These are phyloP conservation scores for Batkoa obscura DNA, from an alignment of 371 early-diverging fungal genomes.

Conservation along the genomic window DNA sequence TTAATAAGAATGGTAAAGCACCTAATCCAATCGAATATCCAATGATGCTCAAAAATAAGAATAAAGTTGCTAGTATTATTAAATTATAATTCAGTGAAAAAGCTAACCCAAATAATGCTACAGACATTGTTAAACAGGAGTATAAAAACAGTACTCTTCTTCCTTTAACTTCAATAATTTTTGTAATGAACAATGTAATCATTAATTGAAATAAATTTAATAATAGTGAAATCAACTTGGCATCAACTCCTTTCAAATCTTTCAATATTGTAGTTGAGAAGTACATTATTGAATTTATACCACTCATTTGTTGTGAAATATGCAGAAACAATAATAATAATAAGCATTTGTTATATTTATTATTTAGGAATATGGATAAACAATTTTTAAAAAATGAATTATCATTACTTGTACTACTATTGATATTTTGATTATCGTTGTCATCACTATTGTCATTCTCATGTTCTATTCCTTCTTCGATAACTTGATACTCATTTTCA, in stretches of 20 bases:
- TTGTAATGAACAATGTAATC: slow-evolving; percentile 45
- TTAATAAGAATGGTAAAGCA: slow-evolving; percentile 70
- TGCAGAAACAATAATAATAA: slow-evolving; percentile 13
- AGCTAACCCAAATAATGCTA: slow-evolving; percentile 30
- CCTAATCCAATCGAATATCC: slow-evolving; percentile 81
- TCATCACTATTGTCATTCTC: slow-evolving; percentile 31
- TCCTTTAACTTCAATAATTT: slow-evolving; percentile 62
- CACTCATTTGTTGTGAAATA: slow-evolving; percentile 66
- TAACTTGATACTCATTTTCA: slow-evolving; percentile 26
- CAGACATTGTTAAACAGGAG: slow-evolving; percentile 39
- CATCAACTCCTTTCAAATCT: slow-evolving; percentile 34
- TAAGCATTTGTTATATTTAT: neutral
- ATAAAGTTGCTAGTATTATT: slow-evolving; percentile 31
- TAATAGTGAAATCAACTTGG: slow-evolving; percentile 42
- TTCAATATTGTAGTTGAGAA: slow-evolving; percentile 66
- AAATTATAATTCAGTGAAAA: slow-evolving; percentile 27
- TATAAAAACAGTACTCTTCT: slow-evolving; percentile 56
- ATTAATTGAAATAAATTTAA: slow-evolving; percentile 58
- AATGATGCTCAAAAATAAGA: slow-evolving; percentile 57
- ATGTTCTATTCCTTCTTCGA: slow-evolving; percentile 32
- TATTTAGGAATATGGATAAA: neutral
- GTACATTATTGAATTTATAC: slow-evolving; percentile 84
- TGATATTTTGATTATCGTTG: slow-evolving; percentile 23
- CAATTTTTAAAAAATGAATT: neutral
- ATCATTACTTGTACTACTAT: neutral